These are phyloP conservation scores for Sanguinoderma infundibulare DNA, from an alignment of 1,284 basidiomycete genomes.

Conservation along the genomic window DNA sequence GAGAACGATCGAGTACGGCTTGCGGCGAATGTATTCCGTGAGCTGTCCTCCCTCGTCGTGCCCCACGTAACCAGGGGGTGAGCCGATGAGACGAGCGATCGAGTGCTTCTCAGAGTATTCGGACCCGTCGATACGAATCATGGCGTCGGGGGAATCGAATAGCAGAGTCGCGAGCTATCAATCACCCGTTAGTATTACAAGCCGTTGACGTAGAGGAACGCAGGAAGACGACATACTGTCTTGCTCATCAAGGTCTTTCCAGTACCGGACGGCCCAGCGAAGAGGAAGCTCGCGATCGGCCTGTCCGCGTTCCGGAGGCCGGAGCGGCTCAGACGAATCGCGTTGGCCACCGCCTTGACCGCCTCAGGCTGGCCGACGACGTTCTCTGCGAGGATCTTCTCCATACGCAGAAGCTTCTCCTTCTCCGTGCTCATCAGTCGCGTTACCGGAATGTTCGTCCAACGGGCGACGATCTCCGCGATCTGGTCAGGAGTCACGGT, in stretches of 20 bases:
- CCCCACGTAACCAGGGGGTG: conserved; percentile 92
- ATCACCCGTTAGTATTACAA: conserved; percentile 21
- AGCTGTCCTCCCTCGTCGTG: conserved; percentile 91
- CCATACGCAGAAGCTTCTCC: conserved; percentile 86
- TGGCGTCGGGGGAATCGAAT: conserved; percentile 89
- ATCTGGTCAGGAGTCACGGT: conserved; percentile 91
- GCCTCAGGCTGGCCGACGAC: conserved; percentile 93
- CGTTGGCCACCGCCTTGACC: conserved; percentile 89
- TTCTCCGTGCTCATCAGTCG: conserved; percentile 90
- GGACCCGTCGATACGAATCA: conserved; percentile 91
- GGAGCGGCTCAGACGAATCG: conserved; percentile 89
- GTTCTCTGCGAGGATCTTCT: conserved; percentile 64
- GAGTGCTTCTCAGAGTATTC: conserved; percentile 96
- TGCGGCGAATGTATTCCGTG: conserved; percentile 89
- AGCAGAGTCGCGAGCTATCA: conserved; percentile 80
- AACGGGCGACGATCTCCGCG: conserved; percentile 87
- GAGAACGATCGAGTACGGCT: conserved; percentile 83
- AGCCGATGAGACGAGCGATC: conserved; percentile 88
- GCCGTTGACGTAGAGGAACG: not conserved
- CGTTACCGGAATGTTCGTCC: conserved; percentile 92
- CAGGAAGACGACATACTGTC: conserved; percentile 59
- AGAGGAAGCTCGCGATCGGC: conserved; percentile 92
- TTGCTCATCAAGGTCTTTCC: conserved; percentile 91
- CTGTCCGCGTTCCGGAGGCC: conserved; percentile 84
- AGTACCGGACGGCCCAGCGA: conserved; percentile 92